Conservation (phyloP, 352 stramenopile species). For the Phytophthora citricola region DNA sequence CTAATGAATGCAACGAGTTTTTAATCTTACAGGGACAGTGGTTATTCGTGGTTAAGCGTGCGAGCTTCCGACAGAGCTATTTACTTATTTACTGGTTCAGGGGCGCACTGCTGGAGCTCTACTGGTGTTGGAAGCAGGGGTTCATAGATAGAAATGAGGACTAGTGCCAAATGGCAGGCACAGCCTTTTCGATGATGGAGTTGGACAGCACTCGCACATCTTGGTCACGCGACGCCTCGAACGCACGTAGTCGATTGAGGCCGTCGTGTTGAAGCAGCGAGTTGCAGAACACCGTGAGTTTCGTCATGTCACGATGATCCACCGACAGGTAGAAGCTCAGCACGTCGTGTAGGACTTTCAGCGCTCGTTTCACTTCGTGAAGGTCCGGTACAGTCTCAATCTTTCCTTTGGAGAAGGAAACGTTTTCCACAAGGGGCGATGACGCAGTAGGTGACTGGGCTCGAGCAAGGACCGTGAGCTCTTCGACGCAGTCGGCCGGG, state of each 20-base stretch:
- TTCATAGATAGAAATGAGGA: conserved; percentile 25
- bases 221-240: conserved; percentile 57
- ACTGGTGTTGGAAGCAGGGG: conserved; percentile 6
- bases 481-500: conserved; percentile 61
- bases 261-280: conserved; percentile 77
- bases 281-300: conserved; percentile 87
- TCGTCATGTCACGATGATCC: conserved; percentile 79
- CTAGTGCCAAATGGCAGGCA: conserved; percentile 84
- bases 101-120: conserved; percentile 17
- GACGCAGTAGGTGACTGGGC: conserved; percentile 26
- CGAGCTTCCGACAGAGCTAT: conserved; percentile 17
- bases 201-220: conserved; percentile 67
- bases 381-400: conserved; percentile 17
- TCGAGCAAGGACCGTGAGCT: conserved; percentile 57
- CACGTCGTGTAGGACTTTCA: conserved; percentile 75
- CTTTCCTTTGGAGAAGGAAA: conserved; percentile 18
- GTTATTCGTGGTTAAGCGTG: conserved; percentile 18
- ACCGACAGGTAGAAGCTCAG: conserved; percentile 73
- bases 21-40: conserved; percentile 5
- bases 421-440: conserved; percentile 10
- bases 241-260: conserved; percentile 65
- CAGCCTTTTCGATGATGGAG: conserved; percentile 84
- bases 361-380: conserved; percentile 53
- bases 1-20: too few relatives aligned
- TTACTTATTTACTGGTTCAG: conserved; percentile 34